These are phyloP conservation scores for Stephania japonica DNA, from an alignment of 164 flowering plant genomes.

Conservation along the genomic window DNA sequence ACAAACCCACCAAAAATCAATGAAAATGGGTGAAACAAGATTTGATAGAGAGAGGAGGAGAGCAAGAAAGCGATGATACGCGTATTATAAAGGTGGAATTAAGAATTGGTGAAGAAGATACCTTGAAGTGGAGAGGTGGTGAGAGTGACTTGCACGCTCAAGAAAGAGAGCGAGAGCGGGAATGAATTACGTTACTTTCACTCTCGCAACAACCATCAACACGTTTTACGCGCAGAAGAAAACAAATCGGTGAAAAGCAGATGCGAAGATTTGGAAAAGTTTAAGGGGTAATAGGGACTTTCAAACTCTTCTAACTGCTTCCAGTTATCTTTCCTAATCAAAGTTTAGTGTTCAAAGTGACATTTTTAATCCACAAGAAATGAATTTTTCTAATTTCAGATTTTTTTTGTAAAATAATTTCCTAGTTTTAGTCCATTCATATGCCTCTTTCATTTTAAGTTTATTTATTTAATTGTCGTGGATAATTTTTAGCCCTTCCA, in stretches of 20 bases:
- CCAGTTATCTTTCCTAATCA: too few relatives aligned
- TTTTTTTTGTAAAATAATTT: too few relatives aligned
- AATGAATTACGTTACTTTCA: neutral
- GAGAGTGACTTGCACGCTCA: slow-evolving; percentile 11
- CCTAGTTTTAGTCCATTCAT: too few relatives aligned
- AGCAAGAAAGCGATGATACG: neutral
- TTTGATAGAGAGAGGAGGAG: neutral
- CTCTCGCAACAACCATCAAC: neutral
- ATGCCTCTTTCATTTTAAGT: too few relatives aligned
- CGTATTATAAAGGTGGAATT: neutral
- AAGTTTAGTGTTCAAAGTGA: too few relatives aligned
- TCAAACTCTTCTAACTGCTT: too few relatives aligned
- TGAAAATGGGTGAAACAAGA: neutral
- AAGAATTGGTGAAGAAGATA: neutral
- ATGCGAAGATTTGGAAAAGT: neutral
- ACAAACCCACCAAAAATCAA: neutral
- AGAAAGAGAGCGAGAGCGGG: slow-evolving; percentile 6
- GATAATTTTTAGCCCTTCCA: too few relatives aligned
- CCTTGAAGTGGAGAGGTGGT: neutral
- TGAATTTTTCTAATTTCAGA: too few relatives aligned
- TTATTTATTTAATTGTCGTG: too few relatives aligned
- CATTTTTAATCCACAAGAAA: too few relatives aligned
- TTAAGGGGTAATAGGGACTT: too few relatives aligned
- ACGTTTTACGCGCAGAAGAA: neutral
- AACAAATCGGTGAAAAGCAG: neutral